phyloP scores from a whole-genome alignment of 495 filamentous ascomycete species.

The Aspergillus haitiensis region DNA sequence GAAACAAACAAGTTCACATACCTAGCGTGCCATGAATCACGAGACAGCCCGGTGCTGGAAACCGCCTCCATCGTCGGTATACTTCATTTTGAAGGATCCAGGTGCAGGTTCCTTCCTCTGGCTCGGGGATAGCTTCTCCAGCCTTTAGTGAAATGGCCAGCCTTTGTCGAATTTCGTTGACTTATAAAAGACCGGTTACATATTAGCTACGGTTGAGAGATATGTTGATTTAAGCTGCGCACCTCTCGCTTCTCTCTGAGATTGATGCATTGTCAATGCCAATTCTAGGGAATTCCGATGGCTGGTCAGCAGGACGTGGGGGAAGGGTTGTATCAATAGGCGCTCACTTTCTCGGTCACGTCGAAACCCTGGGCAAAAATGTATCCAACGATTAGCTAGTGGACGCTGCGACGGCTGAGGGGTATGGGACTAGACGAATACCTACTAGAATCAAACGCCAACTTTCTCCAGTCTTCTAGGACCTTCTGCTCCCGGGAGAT shows the following conservation, averaged over 20 bases:
- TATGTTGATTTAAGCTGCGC: background rate
- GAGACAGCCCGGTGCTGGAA: background rate
- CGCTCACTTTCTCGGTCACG: background rate
- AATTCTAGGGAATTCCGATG: too few relatives aligned
- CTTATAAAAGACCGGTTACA: too few relatives aligned
- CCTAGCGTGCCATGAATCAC: background rate
- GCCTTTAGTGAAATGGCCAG: too few relatives aligned
- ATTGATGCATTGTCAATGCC: background rate
- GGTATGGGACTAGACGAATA: background rate
- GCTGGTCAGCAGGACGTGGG: background rate
- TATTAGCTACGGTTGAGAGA: background rate
- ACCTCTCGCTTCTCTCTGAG: background rate
- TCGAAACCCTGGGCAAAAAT: background rate
- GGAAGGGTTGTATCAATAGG: background rate
- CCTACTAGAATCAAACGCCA: background rate
- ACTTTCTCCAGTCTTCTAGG: background rate
- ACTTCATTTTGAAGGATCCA: background rate
- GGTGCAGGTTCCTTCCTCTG: background rate
- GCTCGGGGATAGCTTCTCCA: too few relatives aligned
- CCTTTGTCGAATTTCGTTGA: too few relatives aligned
- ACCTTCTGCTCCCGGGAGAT: background rate
- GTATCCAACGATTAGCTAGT: background rate
- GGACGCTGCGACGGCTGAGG: background rate
- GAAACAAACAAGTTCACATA: background rate
- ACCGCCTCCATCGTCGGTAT: background rate